phyloP scores from a whole-genome alignment of 2,329 filamentous ascomycete species.

The Knoxdaviesia proteae region DNA sequence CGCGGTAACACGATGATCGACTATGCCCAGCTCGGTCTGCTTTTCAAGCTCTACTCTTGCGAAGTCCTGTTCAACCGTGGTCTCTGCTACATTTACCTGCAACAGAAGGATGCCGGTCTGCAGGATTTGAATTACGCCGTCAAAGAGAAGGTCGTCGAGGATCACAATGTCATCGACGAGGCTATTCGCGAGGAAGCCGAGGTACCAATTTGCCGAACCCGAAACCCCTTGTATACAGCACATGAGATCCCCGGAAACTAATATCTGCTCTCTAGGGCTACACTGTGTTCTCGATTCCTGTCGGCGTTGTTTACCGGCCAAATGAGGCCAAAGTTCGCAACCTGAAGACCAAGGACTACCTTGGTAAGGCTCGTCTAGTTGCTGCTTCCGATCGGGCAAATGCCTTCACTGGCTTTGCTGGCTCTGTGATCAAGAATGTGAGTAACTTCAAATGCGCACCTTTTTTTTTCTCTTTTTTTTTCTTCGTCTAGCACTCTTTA shows the following conservation, averaged over 20 bases:
- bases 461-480: slow-evolving; percentile 4
- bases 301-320: slow-evolving; percentile 83
- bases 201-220: slow-evolving; percentile 22
- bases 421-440: slow-evolving; percentile 58
- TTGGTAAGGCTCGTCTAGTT: slow-evolving; percentile 85
- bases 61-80: slow-evolving; percentile 95
- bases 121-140: slow-evolving; percentile 78
- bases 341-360: slow-evolving; percentile 90
- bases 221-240: neutral
- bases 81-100: slow-evolving; percentile 90
- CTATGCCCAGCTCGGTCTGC: slow-evolving; percentile 84
- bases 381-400: slow-evolving; percentile 68
- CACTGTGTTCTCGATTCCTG: slow-evolving; percentile 94
- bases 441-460: slow-evolving; percentile 9
- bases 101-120: slow-evolving; percentile 77
- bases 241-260: slow-evolving; percentile 9
- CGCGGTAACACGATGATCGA: slow-evolving; percentile 95
- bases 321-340: slow-evolving; percentile 98
- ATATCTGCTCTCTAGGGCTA: slow-evolving; percentile 44
- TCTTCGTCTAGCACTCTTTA: neutral
- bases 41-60: slow-evolving; percentile 93
- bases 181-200: slow-evolving; percentile 85
- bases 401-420: slow-evolving; percentile 64
- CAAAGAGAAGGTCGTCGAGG: slow-evolving; percentile 88
- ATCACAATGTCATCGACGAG: slow-evolving; percentile 96